Evolutionary conservation across 768 basidiomycete species (phyloP).

Genomic region (Termitomyces sp.): DNA sequence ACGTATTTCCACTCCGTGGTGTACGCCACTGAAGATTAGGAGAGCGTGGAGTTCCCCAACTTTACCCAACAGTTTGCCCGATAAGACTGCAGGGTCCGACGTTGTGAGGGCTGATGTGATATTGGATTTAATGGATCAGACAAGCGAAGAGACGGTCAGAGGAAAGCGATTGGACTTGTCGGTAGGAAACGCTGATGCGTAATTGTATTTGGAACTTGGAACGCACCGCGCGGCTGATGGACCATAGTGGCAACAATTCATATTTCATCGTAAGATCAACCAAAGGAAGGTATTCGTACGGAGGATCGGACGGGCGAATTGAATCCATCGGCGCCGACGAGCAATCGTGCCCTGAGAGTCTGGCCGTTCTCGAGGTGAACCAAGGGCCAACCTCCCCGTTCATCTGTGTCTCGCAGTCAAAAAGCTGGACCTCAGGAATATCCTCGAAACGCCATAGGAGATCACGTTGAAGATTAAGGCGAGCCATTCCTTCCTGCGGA

Average conservation of each 20-base stretch:
- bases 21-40: background rate
- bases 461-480: constrained; percentile 83
- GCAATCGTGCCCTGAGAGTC: constrained; percentile 62
- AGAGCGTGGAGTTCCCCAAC: no score
- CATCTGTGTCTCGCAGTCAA: constrained; percentile 52
- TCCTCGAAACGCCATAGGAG: constrained; percentile 60
- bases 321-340: constrained; percentile 90
- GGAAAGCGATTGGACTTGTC: constrained; percentile 91
- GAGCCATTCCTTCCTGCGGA: constrained; percentile 54
- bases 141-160: constrained; percentile 73
- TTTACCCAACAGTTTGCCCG: no score
- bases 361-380: constrained; percentile 67
- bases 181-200: constrained; percentile 95
- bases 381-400: constrained; percentile 69
- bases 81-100: constrained; percentile 55
- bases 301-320: constrained; percentile 91
- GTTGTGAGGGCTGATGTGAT: constrained; percentile 69
- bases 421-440: constrained; percentile 48
- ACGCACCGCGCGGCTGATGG: constrained; percentile 60
- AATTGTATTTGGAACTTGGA: constrained; percentile 63
- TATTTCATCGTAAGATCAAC: constrained; percentile 87
- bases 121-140: constrained; percentile 86
- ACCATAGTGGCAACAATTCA: constrained; percentile 86
- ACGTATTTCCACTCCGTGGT: background rate
- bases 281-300: constrained; percentile 80